Percentiles rank a stretch among this genome's conserved stretches.
Conservation (phyloP, 106 monocot species). For the Dioscorea dumetorum region DNA sequence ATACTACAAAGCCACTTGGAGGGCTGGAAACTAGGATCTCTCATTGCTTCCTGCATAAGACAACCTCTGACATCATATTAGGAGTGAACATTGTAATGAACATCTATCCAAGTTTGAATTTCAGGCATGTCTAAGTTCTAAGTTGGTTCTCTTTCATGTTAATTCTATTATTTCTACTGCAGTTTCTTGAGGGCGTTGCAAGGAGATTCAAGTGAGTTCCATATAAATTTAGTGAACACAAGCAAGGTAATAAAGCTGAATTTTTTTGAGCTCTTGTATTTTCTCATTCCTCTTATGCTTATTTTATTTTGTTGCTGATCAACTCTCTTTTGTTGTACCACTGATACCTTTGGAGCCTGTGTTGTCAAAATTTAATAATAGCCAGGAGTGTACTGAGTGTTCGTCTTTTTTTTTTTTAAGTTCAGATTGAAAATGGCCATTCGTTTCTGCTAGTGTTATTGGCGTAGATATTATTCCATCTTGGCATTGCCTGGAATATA, state of each 20-base stretch:
- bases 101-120: conserved; percentile 59
- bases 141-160: neutral
- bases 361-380: conserved; percentile 51
- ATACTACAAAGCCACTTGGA: conserved; percentile 98
- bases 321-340: neutral
- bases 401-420: neutral
- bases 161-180: neutral
- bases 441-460: conserved; percentile 1
- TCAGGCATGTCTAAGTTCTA: neutral
- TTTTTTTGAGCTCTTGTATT: neutral
- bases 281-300: neutral
- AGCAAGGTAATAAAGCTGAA: conserved; percentile 44
- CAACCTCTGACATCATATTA: conserved; percentile 14
- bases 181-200: conserved; percentile 95
- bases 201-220: conserved; percentile 64
- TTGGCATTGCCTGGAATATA: conserved; percentile 68
- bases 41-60: conserved; percentile 35
- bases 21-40: conserved; percentile 93
- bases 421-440: neutral
- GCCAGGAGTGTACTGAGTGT: conserved; percentile 77
- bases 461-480: conserved; percentile 72
- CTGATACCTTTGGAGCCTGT: conserved; percentile 52
- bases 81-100: conserved; percentile 53
- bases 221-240: conserved; percentile 43
- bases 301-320: neutral